Evolutionary conservation across 169 alveolate species (phyloP), one percentile per base, ranked within the genome.

Genomic region (Plasmodium relictum): DNA sequence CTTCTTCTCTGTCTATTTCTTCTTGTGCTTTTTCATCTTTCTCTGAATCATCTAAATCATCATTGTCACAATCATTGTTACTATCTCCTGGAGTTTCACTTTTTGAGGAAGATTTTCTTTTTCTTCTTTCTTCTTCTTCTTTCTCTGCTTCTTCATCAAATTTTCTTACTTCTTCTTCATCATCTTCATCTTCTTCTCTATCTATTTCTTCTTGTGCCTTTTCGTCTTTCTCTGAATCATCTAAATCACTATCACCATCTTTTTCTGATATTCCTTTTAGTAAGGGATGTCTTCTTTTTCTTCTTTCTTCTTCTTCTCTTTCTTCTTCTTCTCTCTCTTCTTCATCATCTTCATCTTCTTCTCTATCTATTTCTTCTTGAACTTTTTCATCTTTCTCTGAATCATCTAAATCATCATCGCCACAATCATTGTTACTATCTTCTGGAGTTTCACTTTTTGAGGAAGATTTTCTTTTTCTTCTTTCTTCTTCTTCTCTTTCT

Each of bases 161-260:
- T 7, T 52, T 71, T 14, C 31, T 69, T n/a, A 24, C 37, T 56
- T 50, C 86, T 1, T 44, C 50, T 0, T 69, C 78, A 42, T 69
- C 63, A n/a, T 68, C 76, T 6, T 41, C 62, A 4, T 42, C 14
- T 20, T 68, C 62, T 0, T 41, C 37, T 12, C 14, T 59, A 3
- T 68, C 41, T 5, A 12, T 7, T 37, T 41, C 76, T 3, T 41
- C 88, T 22, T 66, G 63, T 9, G 31, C 70, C 3, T 54, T 59
- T 16, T 80, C 89, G 26, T 42, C 63, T 58, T 41, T 69, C 9
- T 76, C 74, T 22, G 24, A 69, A 44, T 76, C 74, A 0, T 20
- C 89, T 14, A 42, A 73, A 24, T 74, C 88, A 0, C 22, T 63
- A 6, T 63, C 63, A 0, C 61, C 66, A 8, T n/a, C 74, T 8